A percentile compares a stretch with the other conserved stretches of the same genome.
phyloP scores from a whole-genome alignment of 1,139 yeast species.

The Suhomyces yuchorum region DNA sequence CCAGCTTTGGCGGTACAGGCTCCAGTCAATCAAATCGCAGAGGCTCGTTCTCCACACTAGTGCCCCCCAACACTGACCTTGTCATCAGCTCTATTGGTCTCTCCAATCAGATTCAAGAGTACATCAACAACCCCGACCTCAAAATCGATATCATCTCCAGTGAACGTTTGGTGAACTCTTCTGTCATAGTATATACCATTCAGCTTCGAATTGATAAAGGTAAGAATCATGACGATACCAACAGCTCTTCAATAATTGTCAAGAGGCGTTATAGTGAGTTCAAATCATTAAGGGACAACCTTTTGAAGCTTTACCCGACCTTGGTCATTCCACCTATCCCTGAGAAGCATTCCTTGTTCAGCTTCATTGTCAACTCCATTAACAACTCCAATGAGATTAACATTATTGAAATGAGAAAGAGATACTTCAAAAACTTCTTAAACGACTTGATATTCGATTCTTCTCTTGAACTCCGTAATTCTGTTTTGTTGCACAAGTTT shows the following conservation, averaged over 20 bases:
- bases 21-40: not conserved
- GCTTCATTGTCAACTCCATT: slow-evolving; percentile 43
- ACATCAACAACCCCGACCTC: slow-evolving; percentile 32
- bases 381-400: slow-evolving; percentile 40
- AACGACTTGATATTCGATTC: slow-evolving; percentile 38
- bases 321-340: slow-evolving; percentile 59
- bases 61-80: slow-evolving; percentile 18
- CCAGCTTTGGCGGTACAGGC: not conserved
- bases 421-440: slow-evolving; percentile 42
- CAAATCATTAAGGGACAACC: slow-evolving; percentile 49
- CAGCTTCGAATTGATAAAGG: slow-evolving; percentile 24
- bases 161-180: slow-evolving; percentile 41
- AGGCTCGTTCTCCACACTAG: slow-evolving; percentile 5
- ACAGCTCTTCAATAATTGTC: slow-evolving; percentile 31
- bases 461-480: slow-evolving; percentile 27
- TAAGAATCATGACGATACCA: slow-evolving; percentile 5
- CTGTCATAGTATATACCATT: slow-evolving; percentile 46
- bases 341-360: slow-evolving; percentile 54
- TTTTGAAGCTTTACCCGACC: slow-evolving; percentile 51
- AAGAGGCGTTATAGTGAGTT: slow-evolving; percentile 59
- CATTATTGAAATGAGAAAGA: slow-evolving; percentile 45
- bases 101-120: slow-evolving; percentile 37
- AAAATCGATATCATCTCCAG: slow-evolving; percentile 37
- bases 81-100: slow-evolving; percentile 43
- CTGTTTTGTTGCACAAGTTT: slow-evolving; percentile 43